Conservation (phyloP, 805 yeast species). For the Ogataea haglerorum region DNA sequence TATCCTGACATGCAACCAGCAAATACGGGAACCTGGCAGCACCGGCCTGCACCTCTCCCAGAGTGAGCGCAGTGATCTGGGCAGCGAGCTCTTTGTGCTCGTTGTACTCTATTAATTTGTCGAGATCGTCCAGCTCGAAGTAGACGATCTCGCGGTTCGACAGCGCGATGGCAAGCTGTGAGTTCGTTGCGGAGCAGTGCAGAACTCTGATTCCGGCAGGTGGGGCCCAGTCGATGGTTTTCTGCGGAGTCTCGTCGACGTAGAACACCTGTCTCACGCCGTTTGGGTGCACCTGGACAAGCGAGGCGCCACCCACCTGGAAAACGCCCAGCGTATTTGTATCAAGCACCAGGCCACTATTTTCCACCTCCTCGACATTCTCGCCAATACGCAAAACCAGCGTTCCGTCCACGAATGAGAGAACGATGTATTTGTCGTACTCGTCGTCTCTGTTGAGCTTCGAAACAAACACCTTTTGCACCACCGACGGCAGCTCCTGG, state of each 20-base stretch:
- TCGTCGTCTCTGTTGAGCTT: constrained; percentile 41
- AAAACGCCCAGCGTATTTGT: constrained; percentile 65
- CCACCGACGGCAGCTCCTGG: constrained; percentile 67
- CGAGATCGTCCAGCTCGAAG: constrained; percentile 71
- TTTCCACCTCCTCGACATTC: constrained; percentile 66
- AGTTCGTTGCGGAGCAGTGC: constrained; percentile 57
- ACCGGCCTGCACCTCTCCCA: constrained; percentile 50
- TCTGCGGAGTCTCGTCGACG: constrained; percentile 27
- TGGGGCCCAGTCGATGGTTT: constrained; percentile 68
- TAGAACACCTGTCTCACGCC: constrained; percentile 61
- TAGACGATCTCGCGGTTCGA: constrained; percentile 75
- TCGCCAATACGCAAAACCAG: constrained; percentile 76
- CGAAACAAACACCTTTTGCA: constrained; percentile 65
- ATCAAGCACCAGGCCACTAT: constrained; percentile 52
- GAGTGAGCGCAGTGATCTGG: constrained; percentile 44
- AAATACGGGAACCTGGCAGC: constrained; percentile 51
- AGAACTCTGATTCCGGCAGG: constrained; percentile 70
- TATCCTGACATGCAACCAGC: constrained; percentile 71
- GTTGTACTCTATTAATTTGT: constrained; percentile 67
- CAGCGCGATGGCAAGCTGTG: constrained; percentile 68
- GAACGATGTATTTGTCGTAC: constrained; percentile 60
- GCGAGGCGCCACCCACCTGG: constrained; percentile 58
- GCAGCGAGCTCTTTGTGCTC: constrained; percentile 54
- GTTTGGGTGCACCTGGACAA: constrained; percentile 69
- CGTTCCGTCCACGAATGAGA: constrained; percentile 65